A percentile compares a stretch with the other conserved stretches of the same genome.
Evolutionary conservation across 305 asterid species (phyloP).

Genomic region (Caryopteris hybrid): DNA sequence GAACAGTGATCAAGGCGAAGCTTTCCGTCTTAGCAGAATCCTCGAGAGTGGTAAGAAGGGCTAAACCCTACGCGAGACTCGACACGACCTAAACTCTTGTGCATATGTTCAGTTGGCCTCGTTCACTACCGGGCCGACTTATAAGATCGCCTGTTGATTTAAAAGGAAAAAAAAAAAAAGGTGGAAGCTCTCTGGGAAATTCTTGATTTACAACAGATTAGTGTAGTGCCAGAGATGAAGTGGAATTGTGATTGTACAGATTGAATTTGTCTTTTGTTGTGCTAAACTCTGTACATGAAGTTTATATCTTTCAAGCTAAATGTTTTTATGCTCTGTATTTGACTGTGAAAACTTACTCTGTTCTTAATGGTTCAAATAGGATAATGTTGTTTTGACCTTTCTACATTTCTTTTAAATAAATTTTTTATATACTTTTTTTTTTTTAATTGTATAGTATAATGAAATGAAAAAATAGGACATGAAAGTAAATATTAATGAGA

Average conservation of each 20-base stretch:
- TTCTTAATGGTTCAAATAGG: neutral
- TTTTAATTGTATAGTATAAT: too few relatives aligned
- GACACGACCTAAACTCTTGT: neutral
- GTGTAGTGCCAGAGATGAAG: conserved; percentile 6
- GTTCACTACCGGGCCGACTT: neutral
- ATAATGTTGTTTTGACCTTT: neutral
- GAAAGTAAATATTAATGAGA: too few relatives aligned
- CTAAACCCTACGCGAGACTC: neutral
- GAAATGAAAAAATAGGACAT: too few relatives aligned
- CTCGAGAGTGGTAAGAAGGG: conserved; percentile 45
- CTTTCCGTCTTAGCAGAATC: conserved; percentile 56
- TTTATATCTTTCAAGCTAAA: conserved; percentile 2
- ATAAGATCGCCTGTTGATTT: neutral
- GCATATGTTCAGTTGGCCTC: conserved; percentile 23
- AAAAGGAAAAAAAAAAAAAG: too few relatives aligned
- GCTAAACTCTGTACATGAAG: conserved; percentile 21
- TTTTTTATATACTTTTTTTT: too few relatives aligned
- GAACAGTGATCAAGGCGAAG: conserved; percentile 78
- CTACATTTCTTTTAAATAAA: too few relatives aligned
- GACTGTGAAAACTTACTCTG: neutral
- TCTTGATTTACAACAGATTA: neutral
- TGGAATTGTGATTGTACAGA: conserved; percentile 40
- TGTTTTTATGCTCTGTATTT: neutral
- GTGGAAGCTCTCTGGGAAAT: neutral
- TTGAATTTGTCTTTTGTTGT: conserved; percentile 1